Conservation (phyloP, 352 stramenopile species). For the Blastocystis hominis region DNA sequence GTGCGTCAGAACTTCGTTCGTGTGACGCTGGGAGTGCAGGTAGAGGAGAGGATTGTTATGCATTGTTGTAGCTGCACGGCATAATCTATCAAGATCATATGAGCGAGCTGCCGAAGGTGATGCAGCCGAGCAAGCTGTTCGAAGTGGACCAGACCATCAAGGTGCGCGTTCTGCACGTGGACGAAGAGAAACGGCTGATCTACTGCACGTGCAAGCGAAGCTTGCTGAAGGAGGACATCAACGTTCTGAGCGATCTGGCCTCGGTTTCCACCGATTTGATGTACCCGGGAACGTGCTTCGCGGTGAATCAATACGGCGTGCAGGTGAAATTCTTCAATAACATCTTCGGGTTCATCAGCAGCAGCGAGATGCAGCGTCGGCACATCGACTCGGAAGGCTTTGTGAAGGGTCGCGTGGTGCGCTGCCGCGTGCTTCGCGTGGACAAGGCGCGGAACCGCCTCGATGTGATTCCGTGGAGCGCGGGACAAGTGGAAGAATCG, state of each 20-base stretch:
- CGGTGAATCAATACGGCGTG: not conserved
- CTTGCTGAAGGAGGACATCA: conserved; percentile 2
- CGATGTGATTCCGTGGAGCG: not conserved
- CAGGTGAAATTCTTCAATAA: conserved; percentile 36
- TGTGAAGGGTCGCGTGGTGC: not conserved
- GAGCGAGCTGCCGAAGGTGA: conserved; percentile 17
- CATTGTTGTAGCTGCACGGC: conserved; percentile 14
- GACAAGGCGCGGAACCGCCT: not conserved
- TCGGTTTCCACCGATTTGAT: not conserved
- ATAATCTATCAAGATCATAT: conserved; percentile 32
- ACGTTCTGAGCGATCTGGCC: not conserved
- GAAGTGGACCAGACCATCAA: not conserved
- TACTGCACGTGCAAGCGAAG: conserved; percentile 28
- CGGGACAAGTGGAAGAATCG: not conserved
- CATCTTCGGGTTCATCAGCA: not conserved
- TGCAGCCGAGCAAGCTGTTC: not conserved
- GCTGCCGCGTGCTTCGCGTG: not conserved
- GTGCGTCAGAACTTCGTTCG: not conserved
- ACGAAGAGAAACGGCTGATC: not conserved
- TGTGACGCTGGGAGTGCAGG: not conserved
- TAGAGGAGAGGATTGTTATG: not conserved
- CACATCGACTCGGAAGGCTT: not conserved
- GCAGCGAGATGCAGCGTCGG: not conserved
- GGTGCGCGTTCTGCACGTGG: not conserved
- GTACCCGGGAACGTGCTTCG: not conserved